phyloP scores from a whole-genome alignment of 441 rosid genomes.

The Corymbia calophylla region DNA sequence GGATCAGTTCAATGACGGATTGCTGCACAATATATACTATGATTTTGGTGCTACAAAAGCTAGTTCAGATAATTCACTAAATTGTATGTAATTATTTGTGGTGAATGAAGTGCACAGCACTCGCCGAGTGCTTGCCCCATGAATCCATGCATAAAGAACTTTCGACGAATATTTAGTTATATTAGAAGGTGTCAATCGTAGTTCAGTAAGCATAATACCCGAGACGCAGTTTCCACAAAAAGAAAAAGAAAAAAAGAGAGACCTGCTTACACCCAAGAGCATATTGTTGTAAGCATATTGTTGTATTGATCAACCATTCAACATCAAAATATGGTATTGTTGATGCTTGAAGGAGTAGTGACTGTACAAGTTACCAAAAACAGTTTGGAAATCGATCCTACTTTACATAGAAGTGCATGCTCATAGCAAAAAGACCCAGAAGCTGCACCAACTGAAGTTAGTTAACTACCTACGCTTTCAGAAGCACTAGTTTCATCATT shows the following conservation, averaged over 20 bases:
- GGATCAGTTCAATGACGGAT: background rate
- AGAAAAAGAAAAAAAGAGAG: background rate
- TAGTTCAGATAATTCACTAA: background rate
- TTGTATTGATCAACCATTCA: background rate
- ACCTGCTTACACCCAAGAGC: background rate
- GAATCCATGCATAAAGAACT: background rate
- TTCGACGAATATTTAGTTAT: background rate
- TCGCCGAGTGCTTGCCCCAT: background rate
- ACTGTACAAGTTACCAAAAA: background rate
- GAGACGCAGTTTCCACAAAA: background rate
- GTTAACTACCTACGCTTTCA: background rate
- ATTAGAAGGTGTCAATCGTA: background rate
- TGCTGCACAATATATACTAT: background rate
- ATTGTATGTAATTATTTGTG: background rate
- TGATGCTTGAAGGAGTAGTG: background rate
- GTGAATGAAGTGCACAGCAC: background rate
- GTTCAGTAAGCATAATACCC: background rate
- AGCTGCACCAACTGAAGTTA: conserved; percentile 12
- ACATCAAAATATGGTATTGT: background rate
- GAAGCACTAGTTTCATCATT: background rate
- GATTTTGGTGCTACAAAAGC: background rate
- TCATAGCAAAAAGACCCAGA: conserved; percentile 17
- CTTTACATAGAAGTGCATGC: background rate
- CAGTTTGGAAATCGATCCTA: background rate
- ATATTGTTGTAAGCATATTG: background rate